Conservation (phyloP, 768 basidiomycete genomes). For the Termitomyces sp. region DNA sequence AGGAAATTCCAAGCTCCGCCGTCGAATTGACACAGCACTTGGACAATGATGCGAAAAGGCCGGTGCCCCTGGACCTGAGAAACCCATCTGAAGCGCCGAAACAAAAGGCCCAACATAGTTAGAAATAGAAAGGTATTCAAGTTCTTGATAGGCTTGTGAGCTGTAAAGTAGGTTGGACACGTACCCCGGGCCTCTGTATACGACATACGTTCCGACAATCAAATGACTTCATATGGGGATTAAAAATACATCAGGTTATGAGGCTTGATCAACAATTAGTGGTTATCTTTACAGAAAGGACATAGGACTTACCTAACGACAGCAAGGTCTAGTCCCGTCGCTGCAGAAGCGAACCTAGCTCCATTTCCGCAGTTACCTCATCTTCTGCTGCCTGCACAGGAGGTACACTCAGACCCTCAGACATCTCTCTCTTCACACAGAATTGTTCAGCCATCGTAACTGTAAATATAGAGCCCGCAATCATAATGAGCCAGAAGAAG, state of each 20-base stretch:
- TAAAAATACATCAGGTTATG: conserved; percentile 11
- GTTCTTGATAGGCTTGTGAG: not conserved
- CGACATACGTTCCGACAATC: not conserved
- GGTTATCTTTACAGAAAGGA: not conserved
- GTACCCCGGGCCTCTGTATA: not conserved
- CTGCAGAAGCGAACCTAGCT: conserved; percentile 37
- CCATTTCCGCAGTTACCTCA: conserved; percentile 57
- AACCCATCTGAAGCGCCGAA: not conserved
- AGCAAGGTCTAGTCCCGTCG: conserved; percentile 30
- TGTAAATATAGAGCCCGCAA: conserved; percentile 63
- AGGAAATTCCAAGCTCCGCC: not conserved
- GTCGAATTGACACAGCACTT: not conserved
- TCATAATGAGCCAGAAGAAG: conserved; percentile 87
- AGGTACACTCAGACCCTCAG: conserved; percentile 64
- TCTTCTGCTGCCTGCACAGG: conserved; percentile 41
- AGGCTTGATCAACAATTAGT: conserved; percentile 2
- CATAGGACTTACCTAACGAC: not conserved
- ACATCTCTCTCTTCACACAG: conserved; percentile 87
- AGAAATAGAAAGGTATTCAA: not conserved
- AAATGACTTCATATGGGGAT: not conserved
- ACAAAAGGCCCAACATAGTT: not conserved
- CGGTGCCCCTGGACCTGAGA: not conserved
- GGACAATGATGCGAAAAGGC: not conserved
- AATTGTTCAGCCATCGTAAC: conserved; percentile 86
- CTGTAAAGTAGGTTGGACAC: not conserved